phyloP scores from a whole-genome alignment of 208 protist genomes.

The Herpetomonas samuelpessoai region DNA sequence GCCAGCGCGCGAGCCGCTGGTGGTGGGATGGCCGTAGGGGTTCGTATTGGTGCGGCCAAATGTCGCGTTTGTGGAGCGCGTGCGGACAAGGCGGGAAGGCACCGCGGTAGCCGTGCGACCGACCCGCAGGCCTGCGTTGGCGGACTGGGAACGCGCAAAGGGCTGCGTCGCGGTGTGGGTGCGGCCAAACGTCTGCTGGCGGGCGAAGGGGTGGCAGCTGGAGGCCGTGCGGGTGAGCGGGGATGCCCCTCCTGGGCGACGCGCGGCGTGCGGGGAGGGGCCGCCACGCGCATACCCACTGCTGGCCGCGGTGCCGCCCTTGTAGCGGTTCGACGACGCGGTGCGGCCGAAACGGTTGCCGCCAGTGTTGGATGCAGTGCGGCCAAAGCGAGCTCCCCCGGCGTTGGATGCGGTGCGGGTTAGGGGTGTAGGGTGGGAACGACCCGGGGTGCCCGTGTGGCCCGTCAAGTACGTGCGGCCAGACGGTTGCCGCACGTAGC shows the following conservation, averaged over 20 bases:
- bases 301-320: background rate
- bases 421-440: background rate
- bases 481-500: background rate
- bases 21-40: no score
- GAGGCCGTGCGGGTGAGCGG: constrained; percentile 93
- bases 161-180: constrained; percentile 26
- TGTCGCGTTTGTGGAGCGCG: constrained; percentile 11
- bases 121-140: constrained; percentile 11
- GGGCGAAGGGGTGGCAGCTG: constrained; percentile 48
- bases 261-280: no score
- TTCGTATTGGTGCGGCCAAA: constrained; percentile 7
- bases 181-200: constrained; percentile 13
- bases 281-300: no score
- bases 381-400: background rate
- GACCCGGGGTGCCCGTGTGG: background rate
- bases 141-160: constrained; percentile 17
- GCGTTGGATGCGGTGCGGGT: constrained; percentile 6
- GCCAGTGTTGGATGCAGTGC: background rate
- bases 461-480: background rate
- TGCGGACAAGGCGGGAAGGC: constrained; percentile 15
- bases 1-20: no score
- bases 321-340: constrained; percentile 5
- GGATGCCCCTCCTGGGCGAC: constrained; percentile 91
- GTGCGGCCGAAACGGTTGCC: background rate
- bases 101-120: background rate